These are phyloP conservation scores for Hypoxylon sp. DNA, from an alignment of 2,329 filamentous ascomycete species.

Conservation along the genomic window DNA sequence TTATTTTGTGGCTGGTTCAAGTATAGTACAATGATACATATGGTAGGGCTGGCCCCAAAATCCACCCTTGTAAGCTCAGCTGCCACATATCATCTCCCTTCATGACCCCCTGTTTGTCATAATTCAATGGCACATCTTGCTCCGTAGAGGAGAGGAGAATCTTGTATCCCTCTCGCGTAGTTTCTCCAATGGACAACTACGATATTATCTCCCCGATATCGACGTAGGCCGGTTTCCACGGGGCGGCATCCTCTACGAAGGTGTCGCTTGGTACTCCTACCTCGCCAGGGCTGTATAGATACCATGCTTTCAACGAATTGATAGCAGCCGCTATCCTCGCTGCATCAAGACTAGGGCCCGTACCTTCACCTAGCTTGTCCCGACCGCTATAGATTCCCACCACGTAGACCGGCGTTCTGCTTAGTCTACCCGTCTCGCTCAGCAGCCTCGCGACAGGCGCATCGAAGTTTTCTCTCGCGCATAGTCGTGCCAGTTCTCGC, in stretches of 20 bases:
- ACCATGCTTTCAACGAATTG: constrained; percentile 92
- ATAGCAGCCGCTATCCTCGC: constrained; percentile 85
- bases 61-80: constrained; percentile 30
- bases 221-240: constrained; percentile 76
- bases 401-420: constrained; percentile 88
- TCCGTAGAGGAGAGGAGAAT: constrained; percentile 15
- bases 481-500: constrained; percentile 84
- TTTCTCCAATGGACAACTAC: constrained; percentile 29
- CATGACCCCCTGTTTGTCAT: constrained; percentile 6
- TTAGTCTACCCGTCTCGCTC: constrained; percentile 88
- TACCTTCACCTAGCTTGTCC: constrained; percentile 94
- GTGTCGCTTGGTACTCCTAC: constrained; percentile 78
- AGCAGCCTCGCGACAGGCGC: constrained; percentile 86
- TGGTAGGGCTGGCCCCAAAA: constrained; percentile 21
- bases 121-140: constrained; percentile 23
- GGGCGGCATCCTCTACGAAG: constrained; percentile 69
- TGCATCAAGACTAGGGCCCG: constrained; percentile 80
- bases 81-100: constrained; percentile 15
- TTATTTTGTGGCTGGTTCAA: constrained; percentile 25
- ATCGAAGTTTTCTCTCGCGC: constrained; percentile 90
- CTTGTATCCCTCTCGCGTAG: not conserved
- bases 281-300: constrained; percentile 86
- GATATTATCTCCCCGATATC: constrained; percentile 79
- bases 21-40: constrained; percentile 44
- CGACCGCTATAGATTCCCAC: constrained; percentile 93